Base-by-base conservation (phyloP, 768 basidiomycete species). In the Hygrophoropsis aurantiaca region DNA sequence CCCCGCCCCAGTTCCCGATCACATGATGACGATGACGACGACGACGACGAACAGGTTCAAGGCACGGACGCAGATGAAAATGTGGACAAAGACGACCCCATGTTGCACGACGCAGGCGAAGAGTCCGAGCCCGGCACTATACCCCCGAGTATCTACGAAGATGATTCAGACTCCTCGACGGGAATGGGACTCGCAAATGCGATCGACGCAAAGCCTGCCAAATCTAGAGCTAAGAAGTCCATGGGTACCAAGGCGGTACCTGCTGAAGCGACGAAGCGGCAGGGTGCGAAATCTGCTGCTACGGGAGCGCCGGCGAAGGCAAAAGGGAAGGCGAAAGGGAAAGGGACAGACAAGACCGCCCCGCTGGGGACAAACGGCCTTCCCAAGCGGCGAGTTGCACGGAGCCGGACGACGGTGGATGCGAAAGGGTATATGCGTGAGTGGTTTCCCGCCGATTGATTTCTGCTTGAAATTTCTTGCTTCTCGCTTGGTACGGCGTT, bases 291-390 rank as follows among this genome's bases (percentile, higher is more conserved):
- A n/a, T n/a, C 50, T 5, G 51, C 61, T 26, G 49, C 15, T 8
- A 65, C 56, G n/a, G n/a, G 10, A 67, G 56, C 15, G 66, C 60
- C 23, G 64, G 46, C 11, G 64, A 67, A 3, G 59, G 61, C 11
- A 53, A 47, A 1, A 64, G 68, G 15, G 57, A 73, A 73, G 52
- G 70, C 65, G 37, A 64, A 50, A 42, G 62, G 61, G 46, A 67
- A 63, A 54, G 75, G 72, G 47, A 53, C 74, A 32, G 86, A 82
- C 66, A 84, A 80, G 54, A 74, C 73, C 4, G 60, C 82, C n/a
- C 90, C 89, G 1, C 66, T 88, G n/a, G 89, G 90, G 0, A 69
- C 70, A 32, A 93, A 91, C 50, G 90, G 90, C 5, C 58, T 90
- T 46, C 88, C 79, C 74, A 92, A 91, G 70, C 77, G 73, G 55